Percentiles rank a stretch among this genome's conserved stretches.
Evolutionary conservation across 139 green algal species (phyloP).

Genomic region (Coccomyxa sp.): DNA sequence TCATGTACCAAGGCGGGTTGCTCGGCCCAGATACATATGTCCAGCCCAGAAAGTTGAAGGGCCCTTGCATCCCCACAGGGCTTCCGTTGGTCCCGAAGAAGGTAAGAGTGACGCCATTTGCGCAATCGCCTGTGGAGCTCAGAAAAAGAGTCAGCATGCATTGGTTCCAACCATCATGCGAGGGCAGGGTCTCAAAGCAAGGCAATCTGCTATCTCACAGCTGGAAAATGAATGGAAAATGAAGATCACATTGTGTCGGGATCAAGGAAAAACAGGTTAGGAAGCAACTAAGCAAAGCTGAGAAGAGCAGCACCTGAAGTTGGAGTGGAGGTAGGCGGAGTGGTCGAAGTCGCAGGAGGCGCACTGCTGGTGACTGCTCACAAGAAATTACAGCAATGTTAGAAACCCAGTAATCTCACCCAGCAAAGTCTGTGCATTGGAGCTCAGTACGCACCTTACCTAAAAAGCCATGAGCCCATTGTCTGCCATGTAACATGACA

Average conservation of each 20-base stretch:
- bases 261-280: not conserved
- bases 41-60: not conserved
- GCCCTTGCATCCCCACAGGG: not conserved
- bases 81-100: not conserved
- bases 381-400: too few species aligned
- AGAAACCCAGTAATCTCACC: too few species aligned
- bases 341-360: not conserved
- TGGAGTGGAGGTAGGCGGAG: not conserved
- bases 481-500: too few species aligned
- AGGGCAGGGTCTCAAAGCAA: not conserved
- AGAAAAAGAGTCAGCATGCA: not conserved
- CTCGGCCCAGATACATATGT: not conserved
- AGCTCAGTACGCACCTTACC: too few species aligned
- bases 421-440: too few species aligned
- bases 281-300: not conserved
- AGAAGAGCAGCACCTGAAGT: not conserved
- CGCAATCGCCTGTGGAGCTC: not conserved
- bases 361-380: too few species aligned
- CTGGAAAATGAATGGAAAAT: not conserved
- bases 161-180: not conserved
- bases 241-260: not conserved
- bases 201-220: not conserved
- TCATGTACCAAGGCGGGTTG: not conserved
- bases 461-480: too few species aligned
- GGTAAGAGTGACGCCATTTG: not conserved